Evolutionary conservation across 495 filamentous ascomycete genomes (phyloP).

Genomic region (Polyplosphaeria fusca): DNA sequence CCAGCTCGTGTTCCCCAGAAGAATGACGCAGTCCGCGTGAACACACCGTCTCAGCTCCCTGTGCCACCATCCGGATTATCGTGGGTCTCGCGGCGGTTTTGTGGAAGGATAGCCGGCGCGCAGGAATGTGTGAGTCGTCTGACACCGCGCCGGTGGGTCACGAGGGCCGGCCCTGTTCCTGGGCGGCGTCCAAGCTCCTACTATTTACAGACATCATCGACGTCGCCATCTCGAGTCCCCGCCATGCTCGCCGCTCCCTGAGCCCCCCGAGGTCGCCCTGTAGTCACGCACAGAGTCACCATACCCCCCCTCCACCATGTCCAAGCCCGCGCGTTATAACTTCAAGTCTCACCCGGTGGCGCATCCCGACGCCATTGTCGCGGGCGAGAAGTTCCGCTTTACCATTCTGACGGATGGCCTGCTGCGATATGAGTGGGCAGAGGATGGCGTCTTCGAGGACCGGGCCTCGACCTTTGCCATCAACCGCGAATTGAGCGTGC

Average conservation of each 20-base stretch:
- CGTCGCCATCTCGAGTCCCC: not conserved
- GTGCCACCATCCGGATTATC: not conserved
- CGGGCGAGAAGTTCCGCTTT: conserved; percentile 53
- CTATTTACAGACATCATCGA: conserved; percentile 20
- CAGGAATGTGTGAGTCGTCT: not conserved
- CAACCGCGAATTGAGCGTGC: conserved; percentile 48
- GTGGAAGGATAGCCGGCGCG: not conserved
- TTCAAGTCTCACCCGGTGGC: conserved; percentile 49
- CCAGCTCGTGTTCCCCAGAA: not conserved
- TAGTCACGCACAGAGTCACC: not conserved
- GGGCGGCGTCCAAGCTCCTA: not conserved
- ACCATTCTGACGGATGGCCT: conserved; percentile 52
- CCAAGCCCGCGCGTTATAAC: conserved; percentile 40
- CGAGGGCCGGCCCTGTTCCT: not conserved
- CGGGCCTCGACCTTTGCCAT: conserved; percentile 56
- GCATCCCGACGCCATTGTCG: conserved; percentile 47
- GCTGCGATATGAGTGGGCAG: conserved; percentile 57
- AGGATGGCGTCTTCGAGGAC: conserved; percentile 56
- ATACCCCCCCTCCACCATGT: conserved; percentile 15
- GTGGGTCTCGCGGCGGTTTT: not conserved
- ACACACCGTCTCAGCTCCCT: not conserved
- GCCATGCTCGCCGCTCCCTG: conserved; percentile 2
- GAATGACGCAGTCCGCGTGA: not conserved
- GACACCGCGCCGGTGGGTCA: not conserved
- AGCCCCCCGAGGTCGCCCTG: not conserved